Percentiles rank a stretch among this genome's conserved stretches.
phyloP scores from a whole-genome alignment of 169 alveolate genomes.

The Fabrea salina region DNA sequence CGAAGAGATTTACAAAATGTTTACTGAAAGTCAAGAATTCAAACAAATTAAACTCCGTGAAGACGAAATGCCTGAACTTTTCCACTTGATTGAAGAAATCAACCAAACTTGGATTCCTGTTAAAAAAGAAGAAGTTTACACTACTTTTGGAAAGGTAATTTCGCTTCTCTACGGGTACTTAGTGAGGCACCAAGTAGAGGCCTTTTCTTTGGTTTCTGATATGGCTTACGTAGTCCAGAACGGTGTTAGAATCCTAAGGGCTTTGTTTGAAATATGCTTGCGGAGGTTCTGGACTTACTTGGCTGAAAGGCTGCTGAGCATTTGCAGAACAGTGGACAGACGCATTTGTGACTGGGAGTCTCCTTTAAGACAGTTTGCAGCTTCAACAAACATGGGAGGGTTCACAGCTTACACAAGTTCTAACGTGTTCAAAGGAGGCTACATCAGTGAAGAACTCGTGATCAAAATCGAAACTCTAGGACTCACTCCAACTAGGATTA shows the following conservation, averaged over 20 bases:
- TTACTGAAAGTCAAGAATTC: slow-evolving; percentile 84
- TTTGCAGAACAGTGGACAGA: slow-evolving; percentile 81
- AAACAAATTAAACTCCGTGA: slow-evolving; percentile 74
- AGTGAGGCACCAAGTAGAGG: slow-evolving; percentile 73
- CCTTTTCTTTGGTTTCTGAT: slow-evolving; percentile 91
- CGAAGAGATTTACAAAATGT: slow-evolving; percentile 52
- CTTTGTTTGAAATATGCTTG: slow-evolving; percentile 89
- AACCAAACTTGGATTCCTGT: slow-evolving; percentile 41
- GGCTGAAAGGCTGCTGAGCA: slow-evolving; percentile 78
- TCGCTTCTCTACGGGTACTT: slow-evolving; percentile 88
- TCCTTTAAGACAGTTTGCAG: slow-evolving; percentile 80
- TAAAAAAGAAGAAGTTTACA: slow-evolving; percentile 48
- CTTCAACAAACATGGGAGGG: slow-evolving; percentile 26
- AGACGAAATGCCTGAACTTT: slow-evolving; percentile 86
- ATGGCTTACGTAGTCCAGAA: slow-evolving; percentile 90
- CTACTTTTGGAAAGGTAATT: slow-evolving; percentile 67
- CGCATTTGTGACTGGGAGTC: slow-evolving; percentile 73
- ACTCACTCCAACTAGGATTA: background rate
- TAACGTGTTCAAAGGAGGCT: slow-evolving; percentile 44
- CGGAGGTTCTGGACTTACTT: slow-evolving; percentile 78
- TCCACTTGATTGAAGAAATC: slow-evolving; percentile 45
- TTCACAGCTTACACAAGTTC: slow-evolving; percentile 34
- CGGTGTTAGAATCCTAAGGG: slow-evolving; percentile 90
- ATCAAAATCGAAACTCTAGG: slow-evolving; percentile 37
- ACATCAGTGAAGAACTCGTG: slow-evolving; percentile 32